phyloP scores from a whole-genome alignment of 2,329 filamentous ascomycete species.

The Fusarium brachygibbosum region DNA sequence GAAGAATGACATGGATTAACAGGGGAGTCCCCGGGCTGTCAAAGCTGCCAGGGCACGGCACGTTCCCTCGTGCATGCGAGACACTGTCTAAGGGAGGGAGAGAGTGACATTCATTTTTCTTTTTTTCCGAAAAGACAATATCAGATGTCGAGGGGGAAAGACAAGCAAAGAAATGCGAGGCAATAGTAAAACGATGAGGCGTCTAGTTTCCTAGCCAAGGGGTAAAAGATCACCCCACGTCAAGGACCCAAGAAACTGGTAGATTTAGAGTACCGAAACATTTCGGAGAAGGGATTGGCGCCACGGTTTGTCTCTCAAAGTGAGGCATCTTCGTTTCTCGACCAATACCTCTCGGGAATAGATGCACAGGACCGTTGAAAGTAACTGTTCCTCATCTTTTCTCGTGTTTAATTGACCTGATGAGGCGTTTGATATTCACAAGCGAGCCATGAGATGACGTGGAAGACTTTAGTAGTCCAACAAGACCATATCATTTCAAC shows the following conservation, averaged over 20 bases:
- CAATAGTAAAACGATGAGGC: conserved; percentile 16
- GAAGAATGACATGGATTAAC: conserved; percentile 3
- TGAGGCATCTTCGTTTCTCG: background rate
- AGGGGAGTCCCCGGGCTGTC: conserved; percentile 42
- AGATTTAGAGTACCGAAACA: conserved; percentile 11
- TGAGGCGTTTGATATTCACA: conserved; percentile 9
- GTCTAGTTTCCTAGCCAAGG: conserved; percentile 12
- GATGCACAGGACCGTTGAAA: conserved; percentile 17
- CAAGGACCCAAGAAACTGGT: conserved; percentile 1
- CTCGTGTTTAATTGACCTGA: conserved; percentile 10
- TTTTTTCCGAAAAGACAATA: background rate
- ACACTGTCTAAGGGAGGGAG: background rate
- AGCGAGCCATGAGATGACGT: conserved; percentile 1
- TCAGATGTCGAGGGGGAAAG: background rate
- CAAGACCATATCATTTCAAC: background rate
- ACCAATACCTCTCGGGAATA: background rate
- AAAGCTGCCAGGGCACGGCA: conserved; percentile 35
- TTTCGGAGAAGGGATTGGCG: conserved; percentile 18
- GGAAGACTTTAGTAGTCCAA: background rate
- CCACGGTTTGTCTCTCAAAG: conserved; percentile 9
- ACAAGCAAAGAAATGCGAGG: background rate
- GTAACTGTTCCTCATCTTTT: background rate
- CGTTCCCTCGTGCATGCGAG: conserved; percentile 32
- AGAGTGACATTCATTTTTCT: background rate
- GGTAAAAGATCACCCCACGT: conserved; percentile 5